Percentiles rank a stretch among this genome's conserved stretches.
Evolutionary conservation across 345 rosid species (phyloP).

Genomic region (Xanthoceras sorbifolium): DNA sequence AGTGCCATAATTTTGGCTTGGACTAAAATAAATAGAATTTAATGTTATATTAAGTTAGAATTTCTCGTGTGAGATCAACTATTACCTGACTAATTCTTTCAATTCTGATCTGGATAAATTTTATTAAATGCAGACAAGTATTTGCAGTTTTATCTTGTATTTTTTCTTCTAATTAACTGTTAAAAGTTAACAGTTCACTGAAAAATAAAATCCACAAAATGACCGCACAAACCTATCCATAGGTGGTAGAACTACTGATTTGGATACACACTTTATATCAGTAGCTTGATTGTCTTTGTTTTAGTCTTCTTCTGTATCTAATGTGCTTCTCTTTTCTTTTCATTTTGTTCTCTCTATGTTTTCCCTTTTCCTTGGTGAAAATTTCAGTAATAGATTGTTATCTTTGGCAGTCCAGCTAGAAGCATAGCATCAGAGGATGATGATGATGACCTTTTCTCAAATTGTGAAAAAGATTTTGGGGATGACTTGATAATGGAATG

Average conservation of each 20-base stretch:
- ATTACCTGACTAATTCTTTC: constrained; percentile 4
- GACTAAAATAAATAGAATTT: constrained; percentile 8
- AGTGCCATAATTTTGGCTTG: constrained; percentile 1
- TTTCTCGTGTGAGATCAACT: neutral
- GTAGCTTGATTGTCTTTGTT: neutral
- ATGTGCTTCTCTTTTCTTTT: neutral
- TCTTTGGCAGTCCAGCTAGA: constrained; percentile 94
- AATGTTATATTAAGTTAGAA: neutral
- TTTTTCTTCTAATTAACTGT: neutral
- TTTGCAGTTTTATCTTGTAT: neutral
- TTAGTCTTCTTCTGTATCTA: neutral
- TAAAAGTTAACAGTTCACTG: neutral
- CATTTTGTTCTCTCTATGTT: neutral
- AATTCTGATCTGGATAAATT: neutral
- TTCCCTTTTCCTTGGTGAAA: constrained; percentile 5
- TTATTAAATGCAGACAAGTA: neutral
- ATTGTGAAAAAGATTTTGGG: constrained; percentile 55
- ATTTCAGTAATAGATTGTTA: constrained; percentile 43
- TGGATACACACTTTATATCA: constrained; percentile 12
- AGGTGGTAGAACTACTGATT: neutral
- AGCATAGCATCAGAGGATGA: constrained; percentile 72
- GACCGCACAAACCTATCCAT: neutral
- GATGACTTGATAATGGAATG: constrained; percentile 81
- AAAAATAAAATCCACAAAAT: neutral
- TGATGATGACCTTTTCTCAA: constrained; percentile 59